Evolutionary conservation across 768 basidiomycete genomes (phyloP).

Genomic region (Suillus cothurnatus): DNA sequence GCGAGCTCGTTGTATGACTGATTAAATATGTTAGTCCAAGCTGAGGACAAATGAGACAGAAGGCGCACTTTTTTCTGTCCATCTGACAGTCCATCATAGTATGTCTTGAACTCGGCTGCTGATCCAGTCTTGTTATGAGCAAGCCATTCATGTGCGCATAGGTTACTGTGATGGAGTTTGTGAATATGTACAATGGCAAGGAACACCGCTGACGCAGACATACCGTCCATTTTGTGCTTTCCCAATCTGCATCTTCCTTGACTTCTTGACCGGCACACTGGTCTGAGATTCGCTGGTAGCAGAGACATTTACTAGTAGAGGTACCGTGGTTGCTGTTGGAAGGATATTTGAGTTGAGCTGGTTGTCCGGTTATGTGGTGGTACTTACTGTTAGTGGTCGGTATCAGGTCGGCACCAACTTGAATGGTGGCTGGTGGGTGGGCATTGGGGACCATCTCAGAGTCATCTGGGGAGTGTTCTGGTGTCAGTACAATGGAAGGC

Average conservation of each 20-base stretch:
- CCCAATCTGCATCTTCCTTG: slow-evolving; percentile 1
- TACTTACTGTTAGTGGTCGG: neutral
- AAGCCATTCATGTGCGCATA: neutral
- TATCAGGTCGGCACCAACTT: neutral
- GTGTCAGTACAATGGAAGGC: neutral
- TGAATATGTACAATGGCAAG: neutral
- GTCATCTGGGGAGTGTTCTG: neutral
- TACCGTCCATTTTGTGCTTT: slow-evolving; percentile 2
- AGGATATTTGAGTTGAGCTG: neutral
- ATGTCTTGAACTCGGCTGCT: neutral
- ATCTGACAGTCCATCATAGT: neutral
- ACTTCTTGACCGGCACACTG: neutral
- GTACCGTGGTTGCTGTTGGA: neutral
- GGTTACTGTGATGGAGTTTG: neutral
- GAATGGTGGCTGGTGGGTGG: neutral
- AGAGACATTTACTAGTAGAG: neutral
- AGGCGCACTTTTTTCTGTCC: neutral
- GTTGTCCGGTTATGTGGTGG: neutral
- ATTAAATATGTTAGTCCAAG: neutral
- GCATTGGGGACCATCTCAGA: neutral
- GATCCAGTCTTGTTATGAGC: neutral
- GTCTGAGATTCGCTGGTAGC: too few species aligned
- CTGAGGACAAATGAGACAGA: neutral
- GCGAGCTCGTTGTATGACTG: too few species aligned
- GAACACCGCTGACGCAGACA: neutral